Evolutionary conservation across 2,329 filamentous ascomycete species (phyloP), one percentile per base, ranked within the genome.

Genomic region (Knufia fluminis): DNA sequence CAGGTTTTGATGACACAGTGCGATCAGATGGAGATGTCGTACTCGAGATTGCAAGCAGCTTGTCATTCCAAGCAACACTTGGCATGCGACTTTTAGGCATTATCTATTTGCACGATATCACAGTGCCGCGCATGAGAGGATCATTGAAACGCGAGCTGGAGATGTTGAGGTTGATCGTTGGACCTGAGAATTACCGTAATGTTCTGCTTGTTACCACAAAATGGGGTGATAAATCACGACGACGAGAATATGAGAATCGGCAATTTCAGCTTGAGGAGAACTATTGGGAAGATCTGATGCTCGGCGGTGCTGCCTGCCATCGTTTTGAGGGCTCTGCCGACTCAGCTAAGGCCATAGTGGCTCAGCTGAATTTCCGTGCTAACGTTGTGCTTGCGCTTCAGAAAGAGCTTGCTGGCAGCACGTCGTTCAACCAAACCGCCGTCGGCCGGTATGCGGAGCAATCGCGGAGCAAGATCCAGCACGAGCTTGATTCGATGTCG

Each of bases 81-180:
- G 59, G 57, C 1, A 48, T 60, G 17, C 49, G 45, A 14, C 54
- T 66, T 4, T 56, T 55, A 22, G 65, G 62, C 14, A 60, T 66
- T 14, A 60, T 67, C 19, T 67, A 64, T 46, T 50, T 66, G 12
- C 62, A 67, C 38, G 57, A 59, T 8, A 66, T 67, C 42, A 62
- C 55, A 3, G 60, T 62, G 19, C 47, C 53, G 3, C 51, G 59
- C 6, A 57, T 62, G 38, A 36, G 42, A n/a, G 59, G 60, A 1
- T 54, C 49, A 0, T 53, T 59, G 2, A 36, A 50, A 4, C 52
- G 50, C 14, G 54, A 57, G 12, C 51, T 64, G 22, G 39, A 56
- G 8, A 54, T 62, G 31, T 62, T 65, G 48, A 54, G 56, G 32
- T 41, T 54, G 12, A 54, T 64, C 1, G 62, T 59, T 38, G 62